phyloP scores from a whole-genome alignment of 495 filamentous ascomycete genomes.

The Elaphomyces granulatus region DNA sequence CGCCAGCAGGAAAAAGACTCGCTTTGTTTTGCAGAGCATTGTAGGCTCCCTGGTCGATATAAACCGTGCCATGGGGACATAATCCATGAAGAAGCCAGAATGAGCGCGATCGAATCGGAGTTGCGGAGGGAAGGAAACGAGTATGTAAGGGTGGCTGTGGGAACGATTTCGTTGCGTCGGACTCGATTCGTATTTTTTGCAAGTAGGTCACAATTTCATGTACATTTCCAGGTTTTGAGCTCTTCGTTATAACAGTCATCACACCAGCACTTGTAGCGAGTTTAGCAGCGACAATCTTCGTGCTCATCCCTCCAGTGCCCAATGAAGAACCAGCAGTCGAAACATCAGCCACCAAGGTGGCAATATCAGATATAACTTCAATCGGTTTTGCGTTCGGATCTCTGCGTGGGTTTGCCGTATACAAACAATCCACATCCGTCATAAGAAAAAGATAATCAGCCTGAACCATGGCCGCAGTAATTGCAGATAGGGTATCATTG shows the following conservation, averaged over 20 bases:
- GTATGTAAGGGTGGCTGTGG: slow-evolving; percentile 61
- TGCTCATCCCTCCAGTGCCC: slow-evolving; percentile 96
- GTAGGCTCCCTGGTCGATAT: slow-evolving; percentile 81
- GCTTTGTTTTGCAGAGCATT: slow-evolving; percentile 65
- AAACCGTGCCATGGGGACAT: slow-evolving; percentile 79
- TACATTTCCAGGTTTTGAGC: slow-evolving; percentile 87
- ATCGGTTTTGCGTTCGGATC: slow-evolving; percentile 78
- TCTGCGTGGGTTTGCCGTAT: slow-evolving; percentile 83
- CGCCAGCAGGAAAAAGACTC: slow-evolving; percentile 78
- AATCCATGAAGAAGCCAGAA: slow-evolving; percentile 97
- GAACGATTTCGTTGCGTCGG: slow-evolving; percentile 1
- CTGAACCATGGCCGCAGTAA: slow-evolving; percentile 93
- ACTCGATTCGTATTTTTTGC: slow-evolving; percentile 33
- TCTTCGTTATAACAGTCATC: slow-evolving; percentile 85
- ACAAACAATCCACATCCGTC: slow-evolving; percentile 97
- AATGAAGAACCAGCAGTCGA: slow-evolving; percentile 76
- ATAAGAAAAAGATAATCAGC: slow-evolving; percentile 96
- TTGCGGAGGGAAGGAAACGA: slow-evolving; percentile 74
- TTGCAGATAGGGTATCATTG: slow-evolving; percentile 92
- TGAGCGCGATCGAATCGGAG: slow-evolving; percentile 78
- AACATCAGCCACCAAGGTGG: slow-evolving; percentile 73
- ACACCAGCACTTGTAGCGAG: slow-evolving; percentile 91
- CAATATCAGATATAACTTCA: slow-evolving; percentile 83
- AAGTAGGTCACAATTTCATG: slow-evolving; percentile 70
- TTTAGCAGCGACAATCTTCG: slow-evolving; percentile 89